phyloP scores from a whole-genome alignment of 2,329 filamentous ascomycete species.

The Colletotrichum echinochloae region DNA sequence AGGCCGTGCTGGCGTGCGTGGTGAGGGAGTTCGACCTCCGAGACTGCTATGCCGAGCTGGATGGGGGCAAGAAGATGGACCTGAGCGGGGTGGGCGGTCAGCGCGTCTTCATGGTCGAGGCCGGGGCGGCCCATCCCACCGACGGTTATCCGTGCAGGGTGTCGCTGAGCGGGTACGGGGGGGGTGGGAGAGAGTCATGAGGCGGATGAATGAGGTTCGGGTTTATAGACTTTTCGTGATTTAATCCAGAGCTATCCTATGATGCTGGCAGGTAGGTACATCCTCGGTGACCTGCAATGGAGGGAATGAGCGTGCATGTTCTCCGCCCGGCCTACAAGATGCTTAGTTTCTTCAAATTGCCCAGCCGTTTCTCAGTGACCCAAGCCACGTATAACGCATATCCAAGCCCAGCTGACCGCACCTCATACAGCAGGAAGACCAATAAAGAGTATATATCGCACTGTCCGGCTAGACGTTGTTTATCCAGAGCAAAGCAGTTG shows the following conservation, averaged over 20 bases:
- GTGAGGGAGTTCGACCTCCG: constrained; percentile 58
- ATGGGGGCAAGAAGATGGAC: constrained; percentile 27
- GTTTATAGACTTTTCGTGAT: not conserved
- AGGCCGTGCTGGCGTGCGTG: constrained; percentile 59
- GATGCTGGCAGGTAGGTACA: not conserved
- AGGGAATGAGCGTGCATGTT: no score
- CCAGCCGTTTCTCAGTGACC: no score
- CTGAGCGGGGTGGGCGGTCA: constrained; percentile 31
- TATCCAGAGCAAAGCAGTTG: no score
- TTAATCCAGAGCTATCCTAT: not conserved
- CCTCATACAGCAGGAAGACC: no score
- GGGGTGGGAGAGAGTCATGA: not conserved
- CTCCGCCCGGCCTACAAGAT: no score
- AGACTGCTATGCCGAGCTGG: constrained; percentile 35
- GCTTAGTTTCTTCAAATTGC: no score
- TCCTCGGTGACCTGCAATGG: not conserved
- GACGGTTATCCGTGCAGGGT: constrained; percentile 37
- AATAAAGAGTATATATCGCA: no score
- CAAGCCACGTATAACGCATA: no score
- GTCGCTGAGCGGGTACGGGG: constrained; percentile 18
- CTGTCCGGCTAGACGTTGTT: no score
- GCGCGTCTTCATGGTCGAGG: constrained; percentile 37
- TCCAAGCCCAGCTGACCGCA: no score
- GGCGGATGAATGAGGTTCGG: not conserved
- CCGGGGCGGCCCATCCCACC: constrained; percentile 37